These are phyloP conservation scores for Dioscorea cayenensis DNA, from an alignment of 116 monocot species.

Conservation along the genomic window DNA sequence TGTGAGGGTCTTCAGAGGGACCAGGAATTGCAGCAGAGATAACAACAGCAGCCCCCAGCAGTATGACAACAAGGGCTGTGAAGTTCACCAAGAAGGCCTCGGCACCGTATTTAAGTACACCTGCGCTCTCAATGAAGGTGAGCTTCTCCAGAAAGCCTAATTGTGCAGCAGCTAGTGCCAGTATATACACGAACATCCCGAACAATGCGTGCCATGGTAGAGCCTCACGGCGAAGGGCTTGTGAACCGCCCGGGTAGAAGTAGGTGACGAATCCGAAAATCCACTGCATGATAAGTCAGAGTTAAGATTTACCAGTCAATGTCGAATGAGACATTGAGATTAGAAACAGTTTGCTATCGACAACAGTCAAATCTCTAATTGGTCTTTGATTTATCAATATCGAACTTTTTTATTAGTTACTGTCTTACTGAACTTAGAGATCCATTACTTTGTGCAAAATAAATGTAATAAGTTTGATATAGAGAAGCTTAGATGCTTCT, in stretches of 20 bases:
- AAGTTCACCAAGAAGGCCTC: conserved; percentile 92
- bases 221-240: conserved; percentile 25
- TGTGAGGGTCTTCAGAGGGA: conserved; percentile 19
- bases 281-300: conserved; percentile 43
- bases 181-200: conserved; percentile 68
- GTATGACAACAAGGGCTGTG: conserved; percentile 76
- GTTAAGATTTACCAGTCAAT: no score
- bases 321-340: no score
- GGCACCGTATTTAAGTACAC: conserved; percentile 60
- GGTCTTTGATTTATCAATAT: no score
- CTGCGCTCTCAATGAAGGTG: conserved; percentile 76
- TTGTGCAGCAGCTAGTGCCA: conserved; percentile 49
- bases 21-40: conserved; percentile 53
- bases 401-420: no score
- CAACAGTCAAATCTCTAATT: no score
- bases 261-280: conserved; percentile 79
- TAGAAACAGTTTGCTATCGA: no score
- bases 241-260: conserved; percentile 59
- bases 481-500: no score
- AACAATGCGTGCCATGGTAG: conserved; percentile 88
- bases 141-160: conserved; percentile 91
- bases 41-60: conserved; percentile 68
- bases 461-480: no score
- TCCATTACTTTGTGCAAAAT: no score
- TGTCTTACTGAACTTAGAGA: no score